A percentile compares a stretch with the other conserved stretches of the same genome.
phyloP scores from a whole-genome alignment of 2,329 filamentous ascomycete genomes.

The Ophidiomyces ophidiicola region DNA sequence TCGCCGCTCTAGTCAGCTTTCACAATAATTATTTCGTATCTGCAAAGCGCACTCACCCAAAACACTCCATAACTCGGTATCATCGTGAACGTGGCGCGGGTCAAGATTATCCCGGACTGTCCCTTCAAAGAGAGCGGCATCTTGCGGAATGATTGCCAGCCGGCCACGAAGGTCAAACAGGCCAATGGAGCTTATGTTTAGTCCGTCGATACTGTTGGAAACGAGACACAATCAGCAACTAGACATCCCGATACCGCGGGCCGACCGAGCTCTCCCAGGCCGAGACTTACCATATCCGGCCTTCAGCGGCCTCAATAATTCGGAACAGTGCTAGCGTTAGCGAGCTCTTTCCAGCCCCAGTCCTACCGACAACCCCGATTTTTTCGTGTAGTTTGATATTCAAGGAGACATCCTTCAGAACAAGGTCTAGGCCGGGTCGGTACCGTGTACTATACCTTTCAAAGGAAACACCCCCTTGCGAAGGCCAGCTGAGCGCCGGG shows the following conservation, averaged over 20 bases:
- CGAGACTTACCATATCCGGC: conserved; percentile 50
- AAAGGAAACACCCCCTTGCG: conserved; percentile 77
- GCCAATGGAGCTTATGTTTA: conserved; percentile 85
- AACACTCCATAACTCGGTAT: conserved; percentile 94
- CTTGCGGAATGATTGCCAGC: conserved; percentile 93
- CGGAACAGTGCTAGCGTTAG: conserved; percentile 87
- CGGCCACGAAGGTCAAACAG: conserved; percentile 77
- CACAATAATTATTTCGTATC: too few relatives aligned
- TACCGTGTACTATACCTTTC: conserved; percentile 92
- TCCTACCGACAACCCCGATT: conserved; percentile 92
- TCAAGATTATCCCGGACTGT: conserved; percentile 91
- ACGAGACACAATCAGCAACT: conserved; percentile 15
- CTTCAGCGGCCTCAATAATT: conserved; percentile 76
- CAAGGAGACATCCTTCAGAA: conserved; percentile 83
- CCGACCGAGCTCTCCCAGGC: neutral
- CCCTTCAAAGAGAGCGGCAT: conserved; percentile 89
- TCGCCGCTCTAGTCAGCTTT: neutral
- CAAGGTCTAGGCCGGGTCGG: conserved; percentile 74
- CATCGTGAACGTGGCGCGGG: conserved; percentile 86
- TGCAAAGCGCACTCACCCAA: conserved; percentile 57
- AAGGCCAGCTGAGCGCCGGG: conserved; percentile 82
- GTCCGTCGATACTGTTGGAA: conserved; percentile 57
- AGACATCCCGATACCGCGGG: neutral
- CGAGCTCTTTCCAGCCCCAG: conserved; percentile 90
- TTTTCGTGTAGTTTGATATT: conserved; percentile 95